phyloP scores from a whole-genome alignment of 1,139 yeast species.

The Blastobotrys persicus region DNA sequence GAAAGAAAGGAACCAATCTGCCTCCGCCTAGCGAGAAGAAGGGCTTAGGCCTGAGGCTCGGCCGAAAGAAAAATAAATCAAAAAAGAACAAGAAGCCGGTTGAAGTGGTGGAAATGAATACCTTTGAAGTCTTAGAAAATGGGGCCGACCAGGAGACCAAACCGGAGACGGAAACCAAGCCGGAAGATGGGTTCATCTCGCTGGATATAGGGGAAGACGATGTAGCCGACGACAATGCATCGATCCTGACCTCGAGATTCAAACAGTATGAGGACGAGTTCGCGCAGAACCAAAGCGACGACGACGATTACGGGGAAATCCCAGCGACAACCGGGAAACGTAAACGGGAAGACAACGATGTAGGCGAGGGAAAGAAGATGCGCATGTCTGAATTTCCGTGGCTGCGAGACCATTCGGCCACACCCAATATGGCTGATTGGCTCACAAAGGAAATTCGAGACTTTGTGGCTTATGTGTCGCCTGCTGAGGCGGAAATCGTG shows the following conservation, averaged over 20 bases:
- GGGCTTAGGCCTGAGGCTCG: neutral
- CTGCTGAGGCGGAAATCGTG: conserved; percentile 70
- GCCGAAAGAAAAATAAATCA: conserved; percentile 5
- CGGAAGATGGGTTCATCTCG: conserved; percentile 39
- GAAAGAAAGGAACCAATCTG: neutral
- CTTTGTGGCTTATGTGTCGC: conserved; percentile 83
- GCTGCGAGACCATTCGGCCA: conserved; percentile 76
- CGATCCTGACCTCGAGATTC: conserved; percentile 27
- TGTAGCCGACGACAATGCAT: conserved; percentile 26
- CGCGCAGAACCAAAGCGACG: conserved; percentile 17
- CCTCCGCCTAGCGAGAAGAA: neutral
- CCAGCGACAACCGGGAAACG: conserved; percentile 12
- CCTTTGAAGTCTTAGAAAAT: conserved; percentile 4
- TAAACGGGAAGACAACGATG: conserved; percentile 19
- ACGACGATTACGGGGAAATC: conserved; percentile 21
- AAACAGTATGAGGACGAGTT: conserved; percentile 27
- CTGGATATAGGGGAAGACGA: conserved; percentile 25
- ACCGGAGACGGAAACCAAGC: conserved; percentile 28
- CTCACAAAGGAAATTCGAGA: conserved; percentile 83
- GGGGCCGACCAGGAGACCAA: conserved; percentile 15
- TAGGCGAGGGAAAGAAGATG: conserved; percentile 22
- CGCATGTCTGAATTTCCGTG: conserved; percentile 62
- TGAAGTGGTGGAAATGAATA: conserved; percentile 1
- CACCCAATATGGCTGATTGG: conserved; percentile 78
- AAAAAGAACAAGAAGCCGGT: neutral